A percentile compares a stretch with the other conserved stretches of the same genome.
These are phyloP conservation scores for Fragilaria crotonensis DNA, from an alignment of 108 stramenopile genomes.

Conservation along the genomic window DNA sequence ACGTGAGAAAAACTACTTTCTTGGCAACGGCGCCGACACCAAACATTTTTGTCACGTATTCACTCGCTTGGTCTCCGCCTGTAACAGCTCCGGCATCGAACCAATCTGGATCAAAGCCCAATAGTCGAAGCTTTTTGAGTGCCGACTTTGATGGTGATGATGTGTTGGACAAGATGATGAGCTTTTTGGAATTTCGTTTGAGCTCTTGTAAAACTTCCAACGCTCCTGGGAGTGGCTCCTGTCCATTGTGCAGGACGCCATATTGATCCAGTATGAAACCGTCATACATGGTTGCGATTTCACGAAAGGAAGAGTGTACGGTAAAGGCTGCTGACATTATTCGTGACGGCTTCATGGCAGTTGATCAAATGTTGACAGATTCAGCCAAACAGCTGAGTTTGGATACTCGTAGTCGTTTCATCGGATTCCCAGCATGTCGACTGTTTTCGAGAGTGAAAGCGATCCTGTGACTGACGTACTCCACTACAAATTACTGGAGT, in stretches of 20 bases:
- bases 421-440: too few relatives aligned
- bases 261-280: slow-evolving; percentile 90
- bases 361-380: too few relatives aligned
- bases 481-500: too few relatives aligned
- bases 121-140: slow-evolving; percentile 41
- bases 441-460: too few relatives aligned
- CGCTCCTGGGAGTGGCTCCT: slow-evolving; percentile 49
- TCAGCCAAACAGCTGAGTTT: too few relatives aligned
- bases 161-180: slow-evolving; percentile 83
- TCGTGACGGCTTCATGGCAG: too few relatives aligned
- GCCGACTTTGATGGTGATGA: slow-evolving; percentile 46
- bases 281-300: slow-evolving; percentile 49
- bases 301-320: slow-evolving; percentile 13
- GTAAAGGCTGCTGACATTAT: too few relatives aligned
- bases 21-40: too few relatives aligned
- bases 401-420: too few relatives aligned
- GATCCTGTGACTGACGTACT: too few relatives aligned
- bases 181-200: slow-evolving; percentile 38
- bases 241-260: slow-evolving; percentile 88
- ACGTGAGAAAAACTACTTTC: slow-evolving; percentile 63
- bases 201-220: slow-evolving; percentile 48
- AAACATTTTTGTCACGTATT: slow-evolving; percentile 16
- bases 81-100: slow-evolving; percentile 81
- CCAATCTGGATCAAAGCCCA: slow-evolving; percentile 56
- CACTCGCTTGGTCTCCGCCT: slow-evolving; percentile 60